Percentiles rank a stretch among this genome's conserved stretches.
phyloP scores from a whole-genome alignment of 208 protist genomes.

The Vickermania spadyakhi region DNA sequence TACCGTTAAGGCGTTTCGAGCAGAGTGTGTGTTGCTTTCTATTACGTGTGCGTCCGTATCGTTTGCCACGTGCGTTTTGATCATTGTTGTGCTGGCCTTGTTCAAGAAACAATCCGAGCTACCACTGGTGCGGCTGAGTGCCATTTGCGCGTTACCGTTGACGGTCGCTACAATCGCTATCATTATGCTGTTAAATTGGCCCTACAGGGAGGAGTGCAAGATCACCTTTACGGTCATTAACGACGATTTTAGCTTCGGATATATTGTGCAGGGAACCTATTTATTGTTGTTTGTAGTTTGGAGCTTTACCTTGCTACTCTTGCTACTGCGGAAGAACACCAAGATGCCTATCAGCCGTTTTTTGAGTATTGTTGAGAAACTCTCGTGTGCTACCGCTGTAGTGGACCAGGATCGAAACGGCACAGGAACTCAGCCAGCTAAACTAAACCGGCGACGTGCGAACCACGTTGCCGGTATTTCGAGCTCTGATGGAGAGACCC shows the following conservation, averaged over 20 bases:
- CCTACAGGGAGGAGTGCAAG: neutral
- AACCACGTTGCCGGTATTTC: too few relatives aligned
- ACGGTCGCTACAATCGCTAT: neutral
- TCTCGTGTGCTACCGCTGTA: too few relatives aligned
- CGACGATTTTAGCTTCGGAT: neutral
- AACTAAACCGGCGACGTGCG: too few relatives aligned
- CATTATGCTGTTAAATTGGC: neutral
- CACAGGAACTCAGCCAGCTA: too few relatives aligned
- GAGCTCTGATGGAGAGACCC: too few relatives aligned
- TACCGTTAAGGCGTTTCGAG: neutral
- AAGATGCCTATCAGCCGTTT: neutral
- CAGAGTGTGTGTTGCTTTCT: slow-evolving; percentile 13
- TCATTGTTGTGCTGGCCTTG: neutral
- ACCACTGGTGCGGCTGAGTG: neutral
- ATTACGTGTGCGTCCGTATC: slow-evolving; percentile 4
- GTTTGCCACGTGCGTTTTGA: neutral
- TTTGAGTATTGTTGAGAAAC: too few relatives aligned
- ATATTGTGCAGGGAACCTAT: neutral
- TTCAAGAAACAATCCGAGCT: neutral
- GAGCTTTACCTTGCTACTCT: neutral
- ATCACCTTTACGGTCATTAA: neutral
- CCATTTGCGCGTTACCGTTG: neutral
- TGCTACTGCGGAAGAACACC: neutral
- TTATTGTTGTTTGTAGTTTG: neutral
- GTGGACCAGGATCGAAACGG: too few relatives aligned